Evolutionary conservation across 2,329 filamentous ascomycete genomes (phyloP).

Genomic region (Thelonectria rubi): DNA sequence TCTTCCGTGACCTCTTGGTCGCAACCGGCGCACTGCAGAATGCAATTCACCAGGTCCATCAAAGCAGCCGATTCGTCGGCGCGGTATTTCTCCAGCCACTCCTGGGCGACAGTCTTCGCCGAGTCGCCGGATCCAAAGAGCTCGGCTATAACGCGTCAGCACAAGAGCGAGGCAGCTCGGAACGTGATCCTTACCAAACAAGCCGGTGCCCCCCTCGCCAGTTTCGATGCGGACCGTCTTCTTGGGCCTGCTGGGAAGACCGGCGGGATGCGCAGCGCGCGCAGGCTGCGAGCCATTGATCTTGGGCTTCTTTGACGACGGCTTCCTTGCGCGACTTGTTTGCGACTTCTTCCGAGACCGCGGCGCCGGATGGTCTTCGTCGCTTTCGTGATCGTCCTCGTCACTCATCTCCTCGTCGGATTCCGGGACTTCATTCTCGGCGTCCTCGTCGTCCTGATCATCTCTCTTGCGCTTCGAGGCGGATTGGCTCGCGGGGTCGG

Average conservation of each 20-base stretch:
- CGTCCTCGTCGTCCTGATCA: constrained; percentile 55
- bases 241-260: constrained; percentile 63
- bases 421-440: constrained; percentile 58
- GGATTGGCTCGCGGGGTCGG: constrained; percentile 54
- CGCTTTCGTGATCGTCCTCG: constrained; percentile 59
- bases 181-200: constrained; percentile 59
- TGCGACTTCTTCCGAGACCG: constrained; percentile 54
- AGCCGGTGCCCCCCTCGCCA: constrained; percentile 60
- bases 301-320: constrained; percentile 71
- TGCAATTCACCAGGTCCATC: constrained; percentile 72
- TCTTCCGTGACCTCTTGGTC: constrained; percentile 79
- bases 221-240: constrained; percentile 64
- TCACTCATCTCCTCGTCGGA: constrained; percentile 57
- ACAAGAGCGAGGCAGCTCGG: constrained; percentile 10
- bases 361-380: constrained; percentile 52
- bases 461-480: constrained; percentile 67
- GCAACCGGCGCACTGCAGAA: constrained; percentile 79
- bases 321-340: constrained; percentile 60
- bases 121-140: constrained; percentile 69
- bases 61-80: constrained; percentile 63
- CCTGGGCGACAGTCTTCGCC: constrained; percentile 64
- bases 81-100: constrained; percentile 68
- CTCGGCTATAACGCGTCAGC: constrained; percentile 58
- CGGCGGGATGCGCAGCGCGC: constrained; percentile 50
- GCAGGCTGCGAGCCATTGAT: constrained; percentile 62